Base-by-base conservation (phyloP, 1,284 basidiomycete genomes). In the Fomitopsis pinicola region DNA sequence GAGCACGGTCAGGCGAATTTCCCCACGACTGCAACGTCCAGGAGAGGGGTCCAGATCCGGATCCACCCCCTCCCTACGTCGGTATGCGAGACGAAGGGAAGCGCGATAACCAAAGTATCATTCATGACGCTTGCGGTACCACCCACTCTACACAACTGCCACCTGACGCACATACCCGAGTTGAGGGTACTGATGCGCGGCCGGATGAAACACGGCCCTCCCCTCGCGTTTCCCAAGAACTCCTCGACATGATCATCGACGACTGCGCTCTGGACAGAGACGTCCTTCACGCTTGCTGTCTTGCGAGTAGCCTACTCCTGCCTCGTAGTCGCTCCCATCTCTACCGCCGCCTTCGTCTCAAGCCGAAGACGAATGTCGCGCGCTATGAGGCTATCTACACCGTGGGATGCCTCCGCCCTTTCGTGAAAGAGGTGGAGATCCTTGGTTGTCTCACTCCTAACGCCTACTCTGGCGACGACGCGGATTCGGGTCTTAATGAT, bases 161-260 rank as follows among this genome's bases (percentile, higher is more conserved):
- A 33, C 4, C 30, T 33, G 30, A 33, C 30, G 2, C 30, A 8
- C 8, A 8, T 33, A 8, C 1, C 30, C 5, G 8, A 5, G 8
- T 5, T 33, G 30, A 33, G 30, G 30, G 30, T 8, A 33, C 30
- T 33, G 30, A 8, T 33, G 2, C 30, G 30, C 30, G 30, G 30
- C 30, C 30, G 30, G 30, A 33, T 33, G 30, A 33, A 33, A 33
- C 30, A 5, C 30, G 30, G 30, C 30, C 30, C 30, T 33, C 30
- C 30, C 42, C 42, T 19, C 42, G 15, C 42, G 7, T 45, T 14
- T 48, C 55, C 5, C 60, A 57, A 40, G 60, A 61, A 45, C 26
- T 61, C 12, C 40, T 42, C 22, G 60, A 61, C 14, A 53, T 52
- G 19, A 48, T 61, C 46, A 56, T 57, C 22, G 60, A 61, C n/a